Conservation (phyloP, 192 early-diverging fungal species). For the Linnemannia exigua region DNA sequence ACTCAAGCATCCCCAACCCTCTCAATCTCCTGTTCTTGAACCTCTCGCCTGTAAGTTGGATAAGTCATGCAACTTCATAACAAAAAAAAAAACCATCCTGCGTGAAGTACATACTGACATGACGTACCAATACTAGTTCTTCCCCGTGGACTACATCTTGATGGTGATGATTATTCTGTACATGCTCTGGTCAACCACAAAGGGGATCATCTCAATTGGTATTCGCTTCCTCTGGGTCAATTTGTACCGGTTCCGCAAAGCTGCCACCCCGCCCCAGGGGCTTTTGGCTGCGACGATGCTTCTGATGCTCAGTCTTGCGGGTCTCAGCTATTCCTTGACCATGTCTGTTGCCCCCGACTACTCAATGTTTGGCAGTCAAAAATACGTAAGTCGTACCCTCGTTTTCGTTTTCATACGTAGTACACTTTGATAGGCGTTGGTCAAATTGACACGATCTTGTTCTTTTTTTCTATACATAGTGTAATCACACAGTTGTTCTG, state of each 20-base stretch:
- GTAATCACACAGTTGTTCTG: constrained; percentile 62
- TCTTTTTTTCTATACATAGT: constrained; percentile 39
- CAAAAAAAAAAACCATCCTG: neutral
- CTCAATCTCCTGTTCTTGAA: constrained; percentile 66
- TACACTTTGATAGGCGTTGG: too few relatives aligned
- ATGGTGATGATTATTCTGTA: constrained; percentile 67
- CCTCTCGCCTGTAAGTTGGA: constrained; percentile 58
- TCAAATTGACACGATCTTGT: neutral
- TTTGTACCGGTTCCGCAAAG: constrained; percentile 63
- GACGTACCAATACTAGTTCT: constrained; percentile 38
- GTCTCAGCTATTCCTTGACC: constrained; percentile 67
- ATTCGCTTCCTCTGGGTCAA: constrained; percentile 70
- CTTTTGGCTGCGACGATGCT: constrained; percentile 65
- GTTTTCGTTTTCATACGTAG: neutral
- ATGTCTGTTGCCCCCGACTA: constrained; percentile 72
- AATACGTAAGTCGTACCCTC: constrained; percentile 59
- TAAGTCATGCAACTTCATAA: neutral
- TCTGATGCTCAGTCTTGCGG: constrained; percentile 66
- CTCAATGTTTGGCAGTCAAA: constrained; percentile 73
- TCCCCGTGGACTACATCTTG: constrained; percentile 69
- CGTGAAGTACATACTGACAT: neutral
- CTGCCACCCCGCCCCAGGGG: constrained; percentile 71
- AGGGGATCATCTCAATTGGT: constrained; percentile 67
- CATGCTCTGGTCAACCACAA: constrained; percentile 67
- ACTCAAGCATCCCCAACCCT: constrained; percentile 66